Conservation (phyloP, 2,329 filamentous ascomycete genomes). For the Colletotrichum melonis region DNA sequence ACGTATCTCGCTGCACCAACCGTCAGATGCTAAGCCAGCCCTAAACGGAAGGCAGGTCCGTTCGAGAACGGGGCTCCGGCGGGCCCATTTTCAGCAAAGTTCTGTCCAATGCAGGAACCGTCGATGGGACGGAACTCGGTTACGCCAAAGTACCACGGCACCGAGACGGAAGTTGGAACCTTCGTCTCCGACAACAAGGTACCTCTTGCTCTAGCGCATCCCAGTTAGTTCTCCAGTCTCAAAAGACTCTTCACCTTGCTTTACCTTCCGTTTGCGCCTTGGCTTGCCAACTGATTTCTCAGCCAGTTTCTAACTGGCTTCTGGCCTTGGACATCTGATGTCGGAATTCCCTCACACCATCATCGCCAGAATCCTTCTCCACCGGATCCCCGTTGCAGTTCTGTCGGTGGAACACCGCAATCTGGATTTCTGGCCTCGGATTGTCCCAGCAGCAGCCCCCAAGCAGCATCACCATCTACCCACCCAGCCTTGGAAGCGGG, state of each 20-base stretch:
- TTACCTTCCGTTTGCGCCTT: not conserved
- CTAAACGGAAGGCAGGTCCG: slow-evolving; percentile 21
- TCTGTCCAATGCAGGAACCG: slow-evolving; percentile 10
- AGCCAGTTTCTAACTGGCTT: not conserved
- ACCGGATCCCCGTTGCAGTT: slow-evolving; percentile 9
- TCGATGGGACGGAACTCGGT: not conserved
- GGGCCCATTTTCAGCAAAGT: slow-evolving; percentile 9
- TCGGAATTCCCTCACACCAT: slow-evolving; percentile 33
- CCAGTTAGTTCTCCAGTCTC: slow-evolving; percentile 3
- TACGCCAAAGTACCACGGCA: not conserved
- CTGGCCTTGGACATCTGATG: not conserved
- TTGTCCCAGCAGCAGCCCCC: slow-evolving; percentile 8
- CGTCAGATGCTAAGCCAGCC: not conserved
- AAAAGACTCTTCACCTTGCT: not conserved
- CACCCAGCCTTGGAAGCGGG: slow-evolving; percentile 5
- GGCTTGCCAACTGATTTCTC: slow-evolving; percentile 16
- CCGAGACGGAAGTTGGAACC: not conserved
- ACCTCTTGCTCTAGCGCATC: not conserved
- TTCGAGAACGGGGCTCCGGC: slow-evolving; percentile 8
- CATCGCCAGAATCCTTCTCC: slow-evolving; percentile 14
- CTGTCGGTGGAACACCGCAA: slow-evolving; percentile 10
- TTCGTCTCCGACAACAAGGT: not conserved
- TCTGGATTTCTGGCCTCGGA: slow-evolving; percentile 7
- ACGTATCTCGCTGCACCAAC: not conserved
- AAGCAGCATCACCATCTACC: not conserved